A percentile compares a stretch with the other conserved stretches of the same genome.
Evolutionary conservation across 2,329 filamentous ascomycete species (phyloP).

Genomic region (Geosmithia flava): DNA sequence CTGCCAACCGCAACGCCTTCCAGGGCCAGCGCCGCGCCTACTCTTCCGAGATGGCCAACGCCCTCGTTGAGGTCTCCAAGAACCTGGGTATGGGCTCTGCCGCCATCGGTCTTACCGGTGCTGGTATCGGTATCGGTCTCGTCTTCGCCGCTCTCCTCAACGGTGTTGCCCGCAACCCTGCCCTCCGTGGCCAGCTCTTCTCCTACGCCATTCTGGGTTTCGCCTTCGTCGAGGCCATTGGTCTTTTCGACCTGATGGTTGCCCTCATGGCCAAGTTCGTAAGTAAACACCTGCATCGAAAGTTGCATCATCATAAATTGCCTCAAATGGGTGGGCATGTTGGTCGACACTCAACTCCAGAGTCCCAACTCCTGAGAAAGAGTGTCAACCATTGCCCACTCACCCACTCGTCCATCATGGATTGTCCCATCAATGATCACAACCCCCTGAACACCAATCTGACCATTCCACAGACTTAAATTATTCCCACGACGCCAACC

Average conservation of each 20-base stretch:
- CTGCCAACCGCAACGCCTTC: slow-evolving; percentile 54
- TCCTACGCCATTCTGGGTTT: slow-evolving; percentile 92
- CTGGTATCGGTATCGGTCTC: slow-evolving; percentile 90
- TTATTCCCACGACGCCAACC: slow-evolving; percentile 12
- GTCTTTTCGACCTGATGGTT: slow-evolving; percentile 85
- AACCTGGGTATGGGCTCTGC: slow-evolving; percentile 82
- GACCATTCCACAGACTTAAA: slow-evolving; percentile 19
- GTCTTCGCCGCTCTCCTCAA: slow-evolving; percentile 85
- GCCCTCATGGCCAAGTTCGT: slow-evolving; percentile 89
- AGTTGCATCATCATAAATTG: neutral
- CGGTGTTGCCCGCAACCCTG: slow-evolving; percentile 87
- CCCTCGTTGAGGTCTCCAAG: slow-evolving; percentile 83
- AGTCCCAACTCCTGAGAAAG: too few species aligned
- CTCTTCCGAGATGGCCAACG: slow-evolving; percentile 79
- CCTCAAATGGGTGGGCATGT: too few species aligned
- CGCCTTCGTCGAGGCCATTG: slow-evolving; percentile 87
- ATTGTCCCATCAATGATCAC: too few species aligned
- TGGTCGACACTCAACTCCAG: too few species aligned
- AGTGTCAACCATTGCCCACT: too few species aligned
- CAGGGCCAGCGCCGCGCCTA: slow-evolving; percentile 59
- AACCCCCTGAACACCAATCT: too few species aligned
- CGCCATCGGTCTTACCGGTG: slow-evolving; percentile 85
- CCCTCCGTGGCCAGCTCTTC: slow-evolving; percentile 91
- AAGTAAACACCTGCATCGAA: slow-evolving; percentile 23
- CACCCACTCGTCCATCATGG: too few species aligned